A percentile compares a stretch with the other conserved stretches of the same genome.
phyloP scores from a whole-genome alignment of 352 stramenopile genomes.

The Phytophthora aleatoria region DNA sequence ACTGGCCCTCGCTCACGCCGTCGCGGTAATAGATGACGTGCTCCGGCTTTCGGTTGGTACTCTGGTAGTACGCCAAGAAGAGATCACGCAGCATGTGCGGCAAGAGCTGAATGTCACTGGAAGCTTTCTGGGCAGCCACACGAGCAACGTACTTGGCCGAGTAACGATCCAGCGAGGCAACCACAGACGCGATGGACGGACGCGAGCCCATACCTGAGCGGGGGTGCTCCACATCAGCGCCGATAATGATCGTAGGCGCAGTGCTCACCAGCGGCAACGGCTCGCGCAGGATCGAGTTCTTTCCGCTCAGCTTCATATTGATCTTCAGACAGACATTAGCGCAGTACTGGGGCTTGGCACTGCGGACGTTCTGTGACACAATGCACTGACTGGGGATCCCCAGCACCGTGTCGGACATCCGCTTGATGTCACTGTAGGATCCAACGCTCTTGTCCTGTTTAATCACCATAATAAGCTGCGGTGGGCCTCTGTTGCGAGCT shows the following conservation, averaged over 20 bases:
- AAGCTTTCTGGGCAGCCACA: conserved; percentile 53
- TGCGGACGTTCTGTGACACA: conserved; percentile 49
- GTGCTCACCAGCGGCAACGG: conserved; percentile 48
- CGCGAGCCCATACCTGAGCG: conserved; percentile 55
- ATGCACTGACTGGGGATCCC: conserved; percentile 79
- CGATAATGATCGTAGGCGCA: conserved; percentile 77
- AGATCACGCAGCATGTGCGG: conserved; percentile 71
- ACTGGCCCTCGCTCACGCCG: conserved; percentile 87
- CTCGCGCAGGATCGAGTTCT: conserved; percentile 64
- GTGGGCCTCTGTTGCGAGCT: conserved; percentile 30
- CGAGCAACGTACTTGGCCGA: conserved; percentile 67
- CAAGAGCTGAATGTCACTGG: conserved; percentile 61
- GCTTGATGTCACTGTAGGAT: conserved; percentile 76
- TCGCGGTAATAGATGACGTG: conserved; percentile 89
- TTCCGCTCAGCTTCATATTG: conserved; percentile 77
- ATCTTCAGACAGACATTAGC: conserved; percentile 77
- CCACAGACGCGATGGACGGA: conserved; percentile 80
- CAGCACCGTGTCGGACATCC: conserved; percentile 66
- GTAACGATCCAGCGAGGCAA: conserved; percentile 76
- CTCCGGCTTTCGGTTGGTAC: conserved; percentile 74
- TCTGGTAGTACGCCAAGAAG: conserved; percentile 76
- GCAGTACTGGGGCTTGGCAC: conserved; percentile 58
- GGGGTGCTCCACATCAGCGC: conserved; percentile 77
- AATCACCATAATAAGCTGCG: conserved; percentile 68
- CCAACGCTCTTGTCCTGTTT: conserved; percentile 49